Evolutionary conservation across 208 protist species (phyloP).

Genomic region (Leishmania turanica): DNA sequence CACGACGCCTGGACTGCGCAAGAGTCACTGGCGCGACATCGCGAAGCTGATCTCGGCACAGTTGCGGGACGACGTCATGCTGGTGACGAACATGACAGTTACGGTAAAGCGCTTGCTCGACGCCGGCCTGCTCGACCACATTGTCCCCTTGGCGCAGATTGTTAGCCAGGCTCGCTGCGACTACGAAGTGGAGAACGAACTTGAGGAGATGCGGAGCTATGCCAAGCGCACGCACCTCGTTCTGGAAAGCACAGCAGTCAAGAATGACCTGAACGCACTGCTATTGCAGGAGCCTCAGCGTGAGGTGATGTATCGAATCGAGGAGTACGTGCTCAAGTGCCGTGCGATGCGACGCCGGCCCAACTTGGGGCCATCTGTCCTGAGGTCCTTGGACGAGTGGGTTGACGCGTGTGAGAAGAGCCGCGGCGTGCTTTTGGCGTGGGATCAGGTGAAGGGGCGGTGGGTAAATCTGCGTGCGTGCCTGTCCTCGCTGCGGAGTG

Average conservation of each 20-base stretch:
- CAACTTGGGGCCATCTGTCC: slow-evolving; percentile 56
- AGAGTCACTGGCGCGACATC: slow-evolving; percentile 92
- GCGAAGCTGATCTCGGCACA: slow-evolving; percentile 54
- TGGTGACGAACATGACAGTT: slow-evolving; percentile 54
- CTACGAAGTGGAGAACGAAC: slow-evolving; percentile 68
- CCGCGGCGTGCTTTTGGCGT: slow-evolving; percentile 51
- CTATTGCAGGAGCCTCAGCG: slow-evolving; percentile 36
- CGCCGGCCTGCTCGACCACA: slow-evolving; percentile 57
- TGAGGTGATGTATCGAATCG: slow-evolving; percentile 41
- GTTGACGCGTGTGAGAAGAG: slow-evolving; percentile 68
- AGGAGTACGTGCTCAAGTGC: slow-evolving; percentile 61
- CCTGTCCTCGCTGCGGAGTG: slow-evolving; percentile 24
- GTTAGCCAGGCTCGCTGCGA: slow-evolving; percentile 72
- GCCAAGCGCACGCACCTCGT: slow-evolving; percentile 79
- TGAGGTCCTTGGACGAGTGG: slow-evolving; percentile 75
- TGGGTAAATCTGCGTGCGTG: slow-evolving; percentile 37
- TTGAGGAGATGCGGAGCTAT: slow-evolving; percentile 89
- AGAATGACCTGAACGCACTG: slow-evolving; percentile 14
- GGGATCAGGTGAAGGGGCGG: slow-evolving; percentile 43
- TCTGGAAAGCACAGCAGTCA: slow-evolving; percentile 21
- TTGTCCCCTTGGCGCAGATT: slow-evolving; percentile 62
- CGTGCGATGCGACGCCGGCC: slow-evolving; percentile 47
- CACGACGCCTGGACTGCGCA: slow-evolving; percentile 76
- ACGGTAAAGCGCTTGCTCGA: slow-evolving; percentile 72
- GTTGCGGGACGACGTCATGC: slow-evolving; percentile 48